A percentile compares a stretch with the other conserved stretches of the same genome.
These are phyloP conservation scores for Podospora bellae-mahoneyi DNA, from an alignment of 495 filamentous ascomycete species.

Conservation along the genomic window DNA sequence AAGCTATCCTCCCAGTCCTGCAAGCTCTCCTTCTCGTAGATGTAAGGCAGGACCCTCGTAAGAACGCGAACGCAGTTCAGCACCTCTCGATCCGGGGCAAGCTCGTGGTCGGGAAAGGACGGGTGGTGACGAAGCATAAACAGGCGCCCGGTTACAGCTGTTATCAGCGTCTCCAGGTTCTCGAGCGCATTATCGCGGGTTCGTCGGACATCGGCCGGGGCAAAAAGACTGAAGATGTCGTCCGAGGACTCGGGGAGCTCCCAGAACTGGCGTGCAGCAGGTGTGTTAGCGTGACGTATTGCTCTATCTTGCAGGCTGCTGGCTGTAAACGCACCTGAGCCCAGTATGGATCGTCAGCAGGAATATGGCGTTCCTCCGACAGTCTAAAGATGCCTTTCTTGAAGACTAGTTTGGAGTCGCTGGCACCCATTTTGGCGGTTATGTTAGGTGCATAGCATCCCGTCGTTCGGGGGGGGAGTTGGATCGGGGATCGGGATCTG, in stretches of 20 bases:
- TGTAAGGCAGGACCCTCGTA: slow-evolving; percentile 84
- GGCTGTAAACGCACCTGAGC: slow-evolving; percentile 60
- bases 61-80: slow-evolving; percentile 92
- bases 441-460: slow-evolving; percentile 25
- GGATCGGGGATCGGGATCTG: background rate
- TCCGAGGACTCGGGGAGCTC: slow-evolving; percentile 94
- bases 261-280: slow-evolving; percentile 71
- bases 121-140: slow-evolving; percentile 79
- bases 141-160: slow-evolving; percentile 76
- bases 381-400: slow-evolving; percentile 98
- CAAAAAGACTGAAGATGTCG: slow-evolving; percentile 96
- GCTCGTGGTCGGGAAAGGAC: slow-evolving; percentile 82
- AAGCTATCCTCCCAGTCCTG: slow-evolving; percentile 87
- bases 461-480: background rate
- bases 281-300: slow-evolving; percentile 11
- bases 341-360: slow-evolving; percentile 90
- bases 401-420: slow-evolving; percentile 98
- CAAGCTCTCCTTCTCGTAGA: slow-evolving; percentile 88
- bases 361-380: slow-evolving; percentile 83
- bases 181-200: slow-evolving; percentile 79
- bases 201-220: slow-evolving; percentile 86
- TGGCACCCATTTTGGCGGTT: slow-evolving; percentile 76
- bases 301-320: slow-evolving; percentile 1
- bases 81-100: slow-evolving; percentile 84
- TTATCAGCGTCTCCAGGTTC: slow-evolving; percentile 89